Evolutionary conservation across 148 eudicot species (phyloP).

Genomic region (Limonium bicolor): DNA sequence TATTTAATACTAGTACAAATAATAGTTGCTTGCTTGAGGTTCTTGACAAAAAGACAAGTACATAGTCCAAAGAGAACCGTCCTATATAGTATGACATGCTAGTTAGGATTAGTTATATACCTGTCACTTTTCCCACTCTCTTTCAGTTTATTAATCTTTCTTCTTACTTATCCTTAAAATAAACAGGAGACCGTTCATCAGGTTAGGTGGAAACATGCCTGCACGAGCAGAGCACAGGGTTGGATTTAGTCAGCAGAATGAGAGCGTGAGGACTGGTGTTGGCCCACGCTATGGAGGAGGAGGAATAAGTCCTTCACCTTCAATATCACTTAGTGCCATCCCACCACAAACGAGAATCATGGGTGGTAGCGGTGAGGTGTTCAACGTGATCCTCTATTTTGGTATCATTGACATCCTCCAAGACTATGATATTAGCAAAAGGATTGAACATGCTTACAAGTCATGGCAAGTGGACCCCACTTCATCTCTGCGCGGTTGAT

Average conservation of each 20-base stretch:
- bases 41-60: no score
- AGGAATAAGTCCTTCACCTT: slow-evolving; percentile 13
- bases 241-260: slow-evolving; percentile 10
- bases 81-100: no score
- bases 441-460: slow-evolving; percentile 35
- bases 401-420: slow-evolving; percentile 41
- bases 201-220: slow-evolving; percentile 41
- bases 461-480: slow-evolving; percentile 31
- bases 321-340: no score
- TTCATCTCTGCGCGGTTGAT: slow-evolving; percentile 31
- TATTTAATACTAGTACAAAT: no score
- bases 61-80: no score
- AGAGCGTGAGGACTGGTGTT: neutral
- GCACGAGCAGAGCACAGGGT: slow-evolving; percentile 29
- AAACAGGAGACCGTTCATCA: slow-evolving; percentile 30
- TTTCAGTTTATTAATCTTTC: no score
- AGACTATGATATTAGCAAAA: slow-evolving; percentile 34
- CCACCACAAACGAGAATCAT: slow-evolving; percentile 1
- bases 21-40: no score
- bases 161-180: neutral
- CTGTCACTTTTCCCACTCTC: no score
- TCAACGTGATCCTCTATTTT: slow-evolving; percentile 25
- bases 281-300: slow-evolving; percentile 11
- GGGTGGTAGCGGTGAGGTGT: slow-evolving; percentile 8
- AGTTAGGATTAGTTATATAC: no score